Conservation (phyloP, 495 filamentous ascomycete genomes). For the Penicillium arizonense region DNA sequence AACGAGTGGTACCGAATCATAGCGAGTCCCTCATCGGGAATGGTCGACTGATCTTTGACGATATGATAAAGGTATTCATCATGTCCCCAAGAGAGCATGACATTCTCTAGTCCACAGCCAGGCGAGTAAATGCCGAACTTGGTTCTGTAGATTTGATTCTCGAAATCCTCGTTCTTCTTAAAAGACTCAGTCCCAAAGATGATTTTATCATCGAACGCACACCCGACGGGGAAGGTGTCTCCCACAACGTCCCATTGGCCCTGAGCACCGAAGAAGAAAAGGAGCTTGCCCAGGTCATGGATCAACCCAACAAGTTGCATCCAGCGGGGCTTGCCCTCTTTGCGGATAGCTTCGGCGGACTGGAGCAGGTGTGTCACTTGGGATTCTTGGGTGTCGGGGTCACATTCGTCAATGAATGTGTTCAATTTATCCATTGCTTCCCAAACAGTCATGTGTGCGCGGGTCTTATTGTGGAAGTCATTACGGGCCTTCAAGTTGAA, state of each 20-base stretch:
- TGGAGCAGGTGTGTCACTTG: conserved; percentile 89
- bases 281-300: conserved; percentile 84
- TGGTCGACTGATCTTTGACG: conserved; percentile 69
- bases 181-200: conserved; percentile 77
- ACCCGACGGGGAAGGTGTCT: conserved; percentile 88
- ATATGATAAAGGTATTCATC: conserved; percentile 91
- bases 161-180: conserved; percentile 64
- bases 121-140: conserved; percentile 74
- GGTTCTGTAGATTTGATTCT: conserved; percentile 64
- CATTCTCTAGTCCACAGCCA: conserved; percentile 73
- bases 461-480: conserved; percentile 62
- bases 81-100: conserved; percentile 90
- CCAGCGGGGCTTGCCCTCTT: conserved; percentile 87
- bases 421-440: conserved; percentile 88
- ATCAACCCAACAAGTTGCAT: conserved; percentile 87
- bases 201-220: conserved; percentile 70
- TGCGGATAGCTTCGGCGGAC: conserved; percentile 80
- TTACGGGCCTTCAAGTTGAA: conserved; percentile 80
- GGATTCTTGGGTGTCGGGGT: conserved; percentile 82
- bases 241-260: conserved; percentile 94
- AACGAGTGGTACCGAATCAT: conserved; percentile 91
- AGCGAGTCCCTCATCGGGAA: conserved; percentile 78
- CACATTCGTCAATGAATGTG: conserved; percentile 82
- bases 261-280: conserved; percentile 77
- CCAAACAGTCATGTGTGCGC: conserved; percentile 81